Percentiles rank a stretch among this genome's conserved stretches.
phyloP scores from a whole-genome alignment of 2,329 filamentous ascomycete genomes.

The Aspergillus piperis region DNA sequence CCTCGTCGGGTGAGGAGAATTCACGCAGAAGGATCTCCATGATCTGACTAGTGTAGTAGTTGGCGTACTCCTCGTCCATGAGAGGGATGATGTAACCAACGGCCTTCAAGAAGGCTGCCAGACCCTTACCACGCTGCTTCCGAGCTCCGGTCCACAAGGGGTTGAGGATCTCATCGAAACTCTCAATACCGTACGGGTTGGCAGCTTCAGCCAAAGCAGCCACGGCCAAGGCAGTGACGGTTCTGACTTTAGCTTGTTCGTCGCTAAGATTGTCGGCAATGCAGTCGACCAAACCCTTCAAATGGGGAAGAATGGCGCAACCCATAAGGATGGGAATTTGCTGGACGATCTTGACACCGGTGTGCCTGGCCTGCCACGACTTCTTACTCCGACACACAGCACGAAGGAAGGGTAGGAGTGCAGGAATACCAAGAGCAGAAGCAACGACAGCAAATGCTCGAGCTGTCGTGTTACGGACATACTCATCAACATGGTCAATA shows the following conservation, averaged over 20 bases:
- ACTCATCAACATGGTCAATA: conserved; percentile 97
- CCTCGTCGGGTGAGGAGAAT: conserved; percentile 94
- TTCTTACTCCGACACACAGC: conserved; percentile 98
- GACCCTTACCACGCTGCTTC: conserved; percentile 93
- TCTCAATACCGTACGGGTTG: conserved; percentile 98
- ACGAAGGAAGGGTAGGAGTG: conserved; percentile 88
- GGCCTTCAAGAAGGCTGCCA: conserved; percentile 94
- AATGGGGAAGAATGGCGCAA: conserved; percentile 89
- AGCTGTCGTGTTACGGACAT: conserved; percentile 96
- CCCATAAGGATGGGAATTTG: conserved; percentile 99
- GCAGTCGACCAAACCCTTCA: conserved; percentile 94
- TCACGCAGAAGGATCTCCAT: conserved; percentile 98
- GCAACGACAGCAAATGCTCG: conserved; percentile 96
- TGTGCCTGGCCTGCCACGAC: conserved; percentile 97
- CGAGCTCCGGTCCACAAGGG: conserved; percentile 94
- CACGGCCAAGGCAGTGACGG: conserved; percentile 91
- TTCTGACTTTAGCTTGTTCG: conserved; percentile 96
- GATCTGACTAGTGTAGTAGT: conserved; percentile 97
- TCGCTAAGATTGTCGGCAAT: conserved; percentile 95
- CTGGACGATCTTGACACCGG: conserved; percentile 98
- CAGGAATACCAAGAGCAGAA: conserved; percentile 91
- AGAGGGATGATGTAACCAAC: conserved; percentile 97
- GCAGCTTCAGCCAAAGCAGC: conserved; percentile 93
- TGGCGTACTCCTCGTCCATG: conserved; percentile 99
- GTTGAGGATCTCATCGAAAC: conserved; percentile 96